Base-by-base conservation (phyloP, 768 basidiomycete species). In the Suillus hirtellus region DNA sequence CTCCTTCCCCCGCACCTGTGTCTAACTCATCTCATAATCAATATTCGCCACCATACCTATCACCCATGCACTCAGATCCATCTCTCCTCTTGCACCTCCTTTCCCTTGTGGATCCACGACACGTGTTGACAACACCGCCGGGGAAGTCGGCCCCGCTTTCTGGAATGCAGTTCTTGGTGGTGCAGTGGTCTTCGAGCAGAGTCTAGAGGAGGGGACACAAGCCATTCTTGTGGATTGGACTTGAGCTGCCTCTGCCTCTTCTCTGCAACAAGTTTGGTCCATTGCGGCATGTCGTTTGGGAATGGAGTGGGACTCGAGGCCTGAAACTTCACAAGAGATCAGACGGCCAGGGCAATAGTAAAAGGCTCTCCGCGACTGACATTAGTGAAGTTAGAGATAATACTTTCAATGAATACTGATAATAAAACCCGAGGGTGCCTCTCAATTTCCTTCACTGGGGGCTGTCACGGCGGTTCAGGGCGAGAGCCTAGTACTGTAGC, bases 201-300 rank as follows among this genome's bases (percentile, higher is more conserved):
- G 21, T 77, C 71, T 2, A 83, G 69, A 19, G 86, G 86, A 47
- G 78, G 68, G 5, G 71, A 64, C 54, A 89, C 75, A 44, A 84
- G 65, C 90, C 90, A 93, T 60, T 86, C 85, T 62, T 79, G 75
- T 0, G 92, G 90, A 40, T 91, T 87, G 0, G 80, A 73, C 3
- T 80, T 81, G 24, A 76, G 71, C 69, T 89, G 89, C 42, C 77
- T 75, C 17, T 60, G 69, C 67, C 79, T 82, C 73, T 90, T 90
- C 60, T 84, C 83, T 2, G 78, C 76, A 42, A 79, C 82, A 12
- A 87, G 77, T 24, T 81, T 73, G 68, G 78, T 74, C 89, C 89
- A 90, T 49, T 68, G 50, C 10, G 60, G 40, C 21, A 62, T 62
- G 17, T 34, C n/a, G 31, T 35, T 53, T 10, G 4, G 31, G 31